Percentiles rank a stretch among this genome's conserved stretches.
Conservation (phyloP, 805 yeast genomes). For the Yueomyces sinensis region DNA sequence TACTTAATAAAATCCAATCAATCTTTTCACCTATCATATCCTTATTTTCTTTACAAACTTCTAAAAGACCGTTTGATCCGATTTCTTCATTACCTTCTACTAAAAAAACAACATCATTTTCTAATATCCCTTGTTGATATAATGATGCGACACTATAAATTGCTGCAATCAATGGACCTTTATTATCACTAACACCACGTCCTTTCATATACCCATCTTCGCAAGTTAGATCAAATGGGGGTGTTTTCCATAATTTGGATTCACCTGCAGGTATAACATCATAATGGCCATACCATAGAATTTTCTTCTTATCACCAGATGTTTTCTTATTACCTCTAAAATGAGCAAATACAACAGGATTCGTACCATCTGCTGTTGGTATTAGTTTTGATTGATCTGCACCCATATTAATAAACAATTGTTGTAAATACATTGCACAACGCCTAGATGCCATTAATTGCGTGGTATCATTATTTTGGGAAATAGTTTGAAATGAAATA, state of each 20-base stretch:
- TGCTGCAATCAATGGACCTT: conserved; percentile 85
- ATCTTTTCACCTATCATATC: conserved; percentile 47
- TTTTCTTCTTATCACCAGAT: conserved; percentile 24
- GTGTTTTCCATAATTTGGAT: conserved; percentile 53
- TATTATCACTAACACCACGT: conserved; percentile 88
- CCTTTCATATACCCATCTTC: conserved; percentile 79
- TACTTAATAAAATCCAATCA: conserved; percentile 83
- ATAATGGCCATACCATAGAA: conserved; percentile 91
- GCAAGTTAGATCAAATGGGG: conserved; percentile 67
- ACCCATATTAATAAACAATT: conserved; percentile 54
- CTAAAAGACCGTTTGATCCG: conserved; percentile 77
- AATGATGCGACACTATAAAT: conserved; percentile 76
- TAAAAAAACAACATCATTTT: conserved; percentile 65
- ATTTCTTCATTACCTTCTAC: conserved; percentile 95
- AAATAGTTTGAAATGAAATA: conserved; percentile 64
- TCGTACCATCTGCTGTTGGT: conserved; percentile 56
- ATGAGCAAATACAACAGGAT: conserved; percentile 73
- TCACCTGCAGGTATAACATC: conserved; percentile 79
- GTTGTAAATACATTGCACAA: conserved; percentile 66
- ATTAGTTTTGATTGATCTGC: conserved; percentile 52
- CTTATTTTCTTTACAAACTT: conserved; percentile 41
- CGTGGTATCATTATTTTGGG: conserved; percentile 45
- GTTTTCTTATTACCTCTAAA: conserved; percentile 36
- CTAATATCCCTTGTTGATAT: conserved; percentile 34
- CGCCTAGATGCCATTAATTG: conserved; percentile 63